These are phyloP conservation scores for Cyphellophora europaea DNA, from an alignment of 2,329 filamentous ascomycete genomes.

Conservation along the genomic window DNA sequence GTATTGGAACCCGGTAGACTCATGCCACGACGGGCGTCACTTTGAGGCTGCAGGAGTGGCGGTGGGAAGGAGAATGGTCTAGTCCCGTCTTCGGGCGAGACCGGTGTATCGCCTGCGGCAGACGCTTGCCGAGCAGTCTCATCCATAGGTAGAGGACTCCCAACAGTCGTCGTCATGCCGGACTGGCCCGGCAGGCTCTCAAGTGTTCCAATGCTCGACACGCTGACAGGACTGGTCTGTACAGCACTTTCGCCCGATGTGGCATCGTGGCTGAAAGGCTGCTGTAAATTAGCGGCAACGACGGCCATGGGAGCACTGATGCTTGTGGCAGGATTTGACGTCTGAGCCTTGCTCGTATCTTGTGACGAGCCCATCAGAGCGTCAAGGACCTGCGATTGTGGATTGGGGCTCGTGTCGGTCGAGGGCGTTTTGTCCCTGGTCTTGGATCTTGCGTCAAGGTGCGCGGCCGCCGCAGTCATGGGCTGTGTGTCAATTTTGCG, in stretches of 20 bases:
- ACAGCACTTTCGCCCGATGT: constrained; percentile 34
- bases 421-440: constrained; percentile 8
- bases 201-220: constrained; percentile 44
- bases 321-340: constrained; percentile 25
- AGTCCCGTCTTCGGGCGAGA: constrained; percentile 31
- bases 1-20: constrained; percentile 49
- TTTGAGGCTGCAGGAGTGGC: constrained; percentile 38
- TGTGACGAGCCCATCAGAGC: constrained; percentile 24
- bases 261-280: constrained; percentile 31
- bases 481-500: constrained; percentile 27
- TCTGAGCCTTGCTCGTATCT: constrained; percentile 20
- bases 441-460: constrained; percentile 40
- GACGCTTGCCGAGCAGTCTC: constrained; percentile 31
- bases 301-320: constrained; percentile 40
- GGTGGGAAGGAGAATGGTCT: constrained; percentile 58
- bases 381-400: constrained; percentile 31
- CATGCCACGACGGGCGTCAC: constrained; percentile 46
- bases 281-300: constrained; percentile 38
- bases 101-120: constrained; percentile 23
- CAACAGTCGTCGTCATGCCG: constrained; percentile 38
- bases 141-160: constrained; percentile 37
- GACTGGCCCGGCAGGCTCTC: constrained; percentile 42
- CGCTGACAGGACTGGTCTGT: constrained; percentile 44
- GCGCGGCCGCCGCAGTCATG: constrained; percentile 42
- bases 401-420: constrained; percentile 28